A percentile compares a stretch with the other conserved stretches of the same genome.
Evolutionary conservation across 768 basidiomycete genomes (phyloP).

Genomic region (Russula abietina): DNA sequence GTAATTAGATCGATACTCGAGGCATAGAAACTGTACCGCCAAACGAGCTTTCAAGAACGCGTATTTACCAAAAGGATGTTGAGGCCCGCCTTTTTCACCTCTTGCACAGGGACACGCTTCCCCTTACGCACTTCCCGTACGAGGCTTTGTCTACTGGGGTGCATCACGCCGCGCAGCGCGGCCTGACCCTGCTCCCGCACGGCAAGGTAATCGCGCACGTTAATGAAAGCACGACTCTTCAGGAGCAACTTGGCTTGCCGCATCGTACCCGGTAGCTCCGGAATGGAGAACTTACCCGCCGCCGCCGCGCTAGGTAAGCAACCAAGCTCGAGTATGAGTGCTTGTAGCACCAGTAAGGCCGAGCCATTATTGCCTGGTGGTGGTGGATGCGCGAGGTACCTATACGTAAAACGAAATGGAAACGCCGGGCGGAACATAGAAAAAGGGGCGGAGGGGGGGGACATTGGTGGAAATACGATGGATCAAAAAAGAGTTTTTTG

Average conservation of each 20-base stretch:
- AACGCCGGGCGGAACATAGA: background rate
- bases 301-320: conserved; percentile 12
- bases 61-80: conserved; percentile 50
- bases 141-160: conserved; percentile 54
- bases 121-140: conserved; percentile 50
- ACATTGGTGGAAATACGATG: too few relatives aligned
- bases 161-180: conserved; percentile 55
- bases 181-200: conserved; percentile 57
- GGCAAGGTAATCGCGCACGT: conserved; percentile 67
- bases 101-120: conserved; percentile 41
- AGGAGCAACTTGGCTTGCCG: conserved; percentile 62
- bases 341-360: conserved; percentile 60
- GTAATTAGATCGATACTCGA: background rate
- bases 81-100: conserved; percentile 59
- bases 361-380: conserved; percentile 37
- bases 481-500: background rate
- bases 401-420: conserved; percentile 23
- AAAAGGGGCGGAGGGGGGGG: background rate
- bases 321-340: conserved; percentile 74
- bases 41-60: conserved; percentile 3
- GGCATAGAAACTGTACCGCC: background rate
- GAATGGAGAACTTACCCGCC: conserved; percentile 37
- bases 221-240: conserved; percentile 61
- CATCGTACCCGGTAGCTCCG: conserved; percentile 50
- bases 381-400: conserved; percentile 49